phyloP scores from a whole-genome alignment of 352 stramenopile species.

The Halophytophthora polymorphica region DNA sequence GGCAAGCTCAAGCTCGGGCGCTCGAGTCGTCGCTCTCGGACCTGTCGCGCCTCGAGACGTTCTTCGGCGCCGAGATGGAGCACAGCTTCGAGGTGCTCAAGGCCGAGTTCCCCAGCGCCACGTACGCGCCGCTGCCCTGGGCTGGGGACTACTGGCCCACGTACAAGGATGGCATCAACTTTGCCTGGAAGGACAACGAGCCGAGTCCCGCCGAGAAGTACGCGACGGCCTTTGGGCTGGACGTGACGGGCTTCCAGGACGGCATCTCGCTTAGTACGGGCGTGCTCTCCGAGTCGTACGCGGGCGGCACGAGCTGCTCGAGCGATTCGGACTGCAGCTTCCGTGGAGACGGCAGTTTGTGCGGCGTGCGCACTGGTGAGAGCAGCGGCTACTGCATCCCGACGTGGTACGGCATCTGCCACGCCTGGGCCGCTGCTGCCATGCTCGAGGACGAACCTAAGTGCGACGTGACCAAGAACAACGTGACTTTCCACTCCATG shows the following conservation, averaged over 20 bases:
- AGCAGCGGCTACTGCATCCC: slow-evolving; percentile 40
- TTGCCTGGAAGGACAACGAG: slow-evolving; percentile 9
- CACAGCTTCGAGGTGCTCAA: slow-evolving; percentile 28
- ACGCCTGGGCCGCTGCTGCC: slow-evolving; percentile 37
- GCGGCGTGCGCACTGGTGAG: slow-evolving; percentile 27
- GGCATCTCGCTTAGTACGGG: slow-evolving; percentile 44
- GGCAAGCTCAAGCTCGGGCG: too few species aligned
- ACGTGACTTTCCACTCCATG: slow-evolving; percentile 42
- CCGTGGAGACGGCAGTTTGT: slow-evolving; percentile 32
- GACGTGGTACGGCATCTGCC: slow-evolving; percentile 47
- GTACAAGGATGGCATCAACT: slow-evolving; percentile 67
- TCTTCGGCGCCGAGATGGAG: slow-evolving; percentile 33
- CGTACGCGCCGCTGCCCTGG: slow-evolving; percentile 31
- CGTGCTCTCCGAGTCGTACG: slow-evolving; percentile 29
- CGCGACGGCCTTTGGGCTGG: slow-evolving; percentile 34
- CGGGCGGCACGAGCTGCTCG: slow-evolving; percentile 15
- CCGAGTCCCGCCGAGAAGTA: slow-evolving; percentile 41
- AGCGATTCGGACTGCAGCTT: slow-evolving; percentile 24
- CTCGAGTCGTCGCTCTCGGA: slow-evolving; percentile 30
- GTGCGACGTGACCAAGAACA: slow-evolving; percentile 35
- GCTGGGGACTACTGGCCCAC: slow-evolving; percentile 53
- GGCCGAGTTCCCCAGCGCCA: slow-evolving; percentile 13
- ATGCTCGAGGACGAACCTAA: slow-evolving; percentile 41
- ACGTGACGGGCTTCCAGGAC: slow-evolving; percentile 24
- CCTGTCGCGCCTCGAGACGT: slow-evolving; percentile 33